Base-by-base conservation (phyloP, 1,139 yeast genomes). In the Tardiomyces digboiensis region DNA sequence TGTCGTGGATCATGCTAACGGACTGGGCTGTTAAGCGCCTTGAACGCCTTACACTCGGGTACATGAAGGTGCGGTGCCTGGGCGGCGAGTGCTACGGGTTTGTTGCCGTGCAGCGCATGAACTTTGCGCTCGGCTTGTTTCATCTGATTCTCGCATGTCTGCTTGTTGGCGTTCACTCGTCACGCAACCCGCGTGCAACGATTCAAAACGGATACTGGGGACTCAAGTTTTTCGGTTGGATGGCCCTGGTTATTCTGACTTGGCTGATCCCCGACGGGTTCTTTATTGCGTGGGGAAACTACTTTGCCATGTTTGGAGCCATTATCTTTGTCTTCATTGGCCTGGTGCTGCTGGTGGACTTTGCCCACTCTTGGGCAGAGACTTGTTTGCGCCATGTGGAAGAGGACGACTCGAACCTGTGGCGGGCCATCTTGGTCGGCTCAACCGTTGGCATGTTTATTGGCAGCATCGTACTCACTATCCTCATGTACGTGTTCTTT, bases 361-460 rank as follows among this genome's bases (percentile, higher is more conserved):
- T 88, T 71, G 97, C 98, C 12, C 98, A 93, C 64, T 93, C 93
- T 48, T 93, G 97, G 97, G 97, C 98, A 0, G 99, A 93, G 58
- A 86, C 84, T 10, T 93, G 98, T 61, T 74, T 91, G 45, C 91
- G 83, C 53, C 86, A 87, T 57, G 87, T 91, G 41, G 97, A 91
- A 61, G 72, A 76, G 52, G 93, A 84, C 53, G 95, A 89, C 50
- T 82, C 89, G 42, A 76, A 79, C 44, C 56, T 85, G 53, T 91
- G 98, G 98, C 79, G 86, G 56, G 72, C 77, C 39, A 66, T 89
- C 19, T 70, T 93, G 40, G 76, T 91, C 29, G 87, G 95, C 1
- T 96, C 97, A 0, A 91, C 98, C 0, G 68, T 82, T 39, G 63
- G 78, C 19, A 88, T 91, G 97, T 91, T 88, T 60, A 54, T 80